Conservation (phyloP, 192 early-diverging fungal genomes). For the Dissophora ornata region DNA sequence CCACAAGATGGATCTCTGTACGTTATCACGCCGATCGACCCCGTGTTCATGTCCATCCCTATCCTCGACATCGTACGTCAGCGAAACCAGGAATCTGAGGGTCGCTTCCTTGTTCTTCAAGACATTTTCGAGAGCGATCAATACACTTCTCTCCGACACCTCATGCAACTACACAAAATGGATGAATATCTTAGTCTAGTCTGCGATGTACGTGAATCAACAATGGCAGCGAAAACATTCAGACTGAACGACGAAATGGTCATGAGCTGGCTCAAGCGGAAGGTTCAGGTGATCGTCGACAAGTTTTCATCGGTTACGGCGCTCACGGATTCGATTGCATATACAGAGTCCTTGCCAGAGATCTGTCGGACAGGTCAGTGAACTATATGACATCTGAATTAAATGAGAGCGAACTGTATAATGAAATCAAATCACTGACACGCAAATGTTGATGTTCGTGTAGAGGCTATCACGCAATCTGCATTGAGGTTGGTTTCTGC, state of each 20-base stretch:
- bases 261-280: conserved; percentile 56
- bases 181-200: conserved; percentile 23
- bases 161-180: conserved; percentile 32
- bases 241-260: conserved; percentile 51
- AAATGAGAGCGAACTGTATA: background rate
- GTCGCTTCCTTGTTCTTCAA: conserved; percentile 46
- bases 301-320: conserved; percentile 21
- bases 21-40: conserved; percentile 57
- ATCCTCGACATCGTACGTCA: conserved; percentile 55
- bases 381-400: no score
- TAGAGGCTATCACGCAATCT: conserved; percentile 43
- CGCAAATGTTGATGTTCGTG: background rate
- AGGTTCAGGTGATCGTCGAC: conserved; percentile 27
- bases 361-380: conserved; percentile 15
- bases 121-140: conserved; percentile 55
- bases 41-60: conserved; percentile 57
- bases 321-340: conserved; percentile 31
- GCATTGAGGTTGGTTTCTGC: conserved; percentile 34
- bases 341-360: conserved; percentile 36
- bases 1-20: conserved; percentile 57
- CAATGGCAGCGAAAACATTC: conserved; percentile 19
- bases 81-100: conserved; percentile 47
- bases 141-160: conserved; percentile 50
- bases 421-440: background rate
- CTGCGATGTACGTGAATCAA: conserved; percentile 45